A percentile compares a stretch with the other conserved stretches of the same genome.
Evolutionary conservation across 306 rosid genomes (phyloP).

Genomic region (Mimosa bimucronata): DNA sequence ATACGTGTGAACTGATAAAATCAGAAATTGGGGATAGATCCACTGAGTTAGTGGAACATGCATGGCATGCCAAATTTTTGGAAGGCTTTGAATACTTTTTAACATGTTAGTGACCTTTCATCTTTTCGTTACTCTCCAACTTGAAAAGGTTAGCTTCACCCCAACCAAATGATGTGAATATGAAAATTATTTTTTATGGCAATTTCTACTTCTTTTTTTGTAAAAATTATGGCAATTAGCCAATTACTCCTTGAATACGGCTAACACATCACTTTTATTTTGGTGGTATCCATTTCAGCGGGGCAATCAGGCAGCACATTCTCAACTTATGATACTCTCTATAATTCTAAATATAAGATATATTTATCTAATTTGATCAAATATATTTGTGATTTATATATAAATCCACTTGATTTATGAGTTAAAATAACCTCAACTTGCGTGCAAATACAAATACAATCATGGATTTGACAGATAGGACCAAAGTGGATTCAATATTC

Average conservation of each 20-base stretch:
- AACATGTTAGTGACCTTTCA: constrained; percentile 4
- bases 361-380: too few relatives aligned
- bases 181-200: not conserved
- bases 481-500: not conserved
- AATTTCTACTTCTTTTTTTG: not conserved
- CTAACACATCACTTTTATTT: not conserved
- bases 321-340: not conserved
- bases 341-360: too few relatives aligned
- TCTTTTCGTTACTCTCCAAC: constrained; percentile 37
- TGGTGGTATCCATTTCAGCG: constrained; percentile 18
- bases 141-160: not conserved
- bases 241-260: not conserved
- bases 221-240: too few relatives aligned
- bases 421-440: not conserved
- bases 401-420: not conserved
- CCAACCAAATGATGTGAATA: not conserved
- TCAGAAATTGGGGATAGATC: constrained; percentile 26
- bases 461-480: too few relatives aligned
- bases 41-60: constrained; percentile 24
- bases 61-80: constrained; percentile 1
- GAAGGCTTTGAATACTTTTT: not conserved
- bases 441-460: too few relatives aligned
- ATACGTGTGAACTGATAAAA: not conserved
- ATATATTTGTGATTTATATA: not conserved
- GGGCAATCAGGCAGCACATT: not conserved